These are phyloP conservation scores for Rhynchospora breviuscula DNA, from an alignment of 176 grass and related monocot species.

Conservation along the genomic window DNA sequence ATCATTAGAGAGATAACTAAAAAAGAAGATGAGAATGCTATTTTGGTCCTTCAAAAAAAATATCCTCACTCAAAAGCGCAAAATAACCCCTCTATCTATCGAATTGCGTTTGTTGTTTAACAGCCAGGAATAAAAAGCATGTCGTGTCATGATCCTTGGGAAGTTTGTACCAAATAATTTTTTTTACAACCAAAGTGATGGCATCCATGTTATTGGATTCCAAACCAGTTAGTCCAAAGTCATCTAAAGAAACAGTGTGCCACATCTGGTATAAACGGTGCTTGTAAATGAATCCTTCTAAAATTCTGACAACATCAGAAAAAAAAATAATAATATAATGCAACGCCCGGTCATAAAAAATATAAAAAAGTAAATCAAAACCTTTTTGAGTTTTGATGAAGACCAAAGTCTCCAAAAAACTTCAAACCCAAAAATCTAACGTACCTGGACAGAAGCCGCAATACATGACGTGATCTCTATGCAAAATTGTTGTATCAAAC, in stretches of 20 bases:
- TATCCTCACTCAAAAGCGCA: no score
- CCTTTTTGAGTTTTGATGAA: background rate
- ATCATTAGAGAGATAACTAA: no score
- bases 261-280: background rate
- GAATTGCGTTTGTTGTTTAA: no score
- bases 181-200: background rate
- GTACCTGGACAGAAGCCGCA: background rate
- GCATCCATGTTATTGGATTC: background rate
- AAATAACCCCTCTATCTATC: no score
- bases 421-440: no score
- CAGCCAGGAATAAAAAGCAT: no score
- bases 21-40: no score
- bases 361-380: background rate
- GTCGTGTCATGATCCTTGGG: no score
- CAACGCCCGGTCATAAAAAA: background rate
- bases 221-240: background rate
- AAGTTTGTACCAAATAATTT: background rate
- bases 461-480: background rate
- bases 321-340: background rate
- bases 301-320: background rate
- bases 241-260: background rate
- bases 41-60: no score
- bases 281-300: background rate
- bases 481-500: no score
- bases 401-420: background rate